Evolutionary conservation across 352 stramenopile genomes (phyloP).

Genomic region (Pythium brassicae): DNA sequence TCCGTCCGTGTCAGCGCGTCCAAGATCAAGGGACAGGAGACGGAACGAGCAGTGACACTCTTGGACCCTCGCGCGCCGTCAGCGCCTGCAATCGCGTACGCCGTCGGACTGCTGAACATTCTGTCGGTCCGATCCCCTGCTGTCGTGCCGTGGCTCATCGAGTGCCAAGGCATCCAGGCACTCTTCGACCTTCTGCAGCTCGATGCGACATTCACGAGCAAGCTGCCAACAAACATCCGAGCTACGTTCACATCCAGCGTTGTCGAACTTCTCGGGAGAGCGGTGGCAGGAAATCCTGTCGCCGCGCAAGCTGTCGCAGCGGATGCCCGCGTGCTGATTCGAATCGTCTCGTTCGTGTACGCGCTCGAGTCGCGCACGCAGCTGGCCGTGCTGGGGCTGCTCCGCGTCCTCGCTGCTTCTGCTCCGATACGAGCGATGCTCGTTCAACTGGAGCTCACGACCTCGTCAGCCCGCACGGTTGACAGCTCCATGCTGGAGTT

Average conservation of each 20-base stretch:
- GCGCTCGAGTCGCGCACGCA: slow-evolving; percentile 18
- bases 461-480: neutral
- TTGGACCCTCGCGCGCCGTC: slow-evolving; percentile 12
- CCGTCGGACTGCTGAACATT: slow-evolving; percentile 2
- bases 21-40: slow-evolving; percentile 8
- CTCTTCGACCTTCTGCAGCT: slow-evolving; percentile 11
- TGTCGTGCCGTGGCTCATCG: slow-evolving; percentile 6
- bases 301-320: neutral
- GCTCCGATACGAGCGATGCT: slow-evolving; percentile 7
- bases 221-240: neutral
- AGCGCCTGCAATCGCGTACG: slow-evolving; percentile 9
- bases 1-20: slow-evolving; percentile 1
- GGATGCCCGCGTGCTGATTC: slow-evolving; percentile 21
- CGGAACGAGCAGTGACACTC: slow-evolving; percentile 5
- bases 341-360: slow-evolving; percentile 21
- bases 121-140: neutral
- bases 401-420: slow-evolving; percentile 14
- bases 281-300: slow-evolving; percentile 1
- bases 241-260: neutral
- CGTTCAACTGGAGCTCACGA: slow-evolving; percentile 6
- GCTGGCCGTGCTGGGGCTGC: slow-evolving; percentile 18
- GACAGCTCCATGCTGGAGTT: neutral
- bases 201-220: neutral
- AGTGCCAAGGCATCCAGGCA: slow-evolving; percentile 1
- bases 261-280: neutral